These are phyloP conservation scores for Suillus subluteus DNA, from an alignment of 768 basidiomycete genomes.

Conservation along the genomic window DNA sequence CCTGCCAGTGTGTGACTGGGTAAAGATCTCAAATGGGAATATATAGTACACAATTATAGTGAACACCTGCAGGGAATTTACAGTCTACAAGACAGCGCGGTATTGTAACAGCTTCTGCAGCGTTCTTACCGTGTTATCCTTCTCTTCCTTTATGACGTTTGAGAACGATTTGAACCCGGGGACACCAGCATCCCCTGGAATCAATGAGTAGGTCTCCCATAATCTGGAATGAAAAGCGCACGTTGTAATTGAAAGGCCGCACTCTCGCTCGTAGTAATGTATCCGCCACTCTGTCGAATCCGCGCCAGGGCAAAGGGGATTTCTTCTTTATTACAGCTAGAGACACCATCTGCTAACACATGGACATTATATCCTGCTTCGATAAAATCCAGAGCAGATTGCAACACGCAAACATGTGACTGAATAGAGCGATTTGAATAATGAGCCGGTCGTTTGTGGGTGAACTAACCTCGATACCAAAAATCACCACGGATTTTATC, in stretches of 20 bases:
- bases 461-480: constrained; percentile 82
- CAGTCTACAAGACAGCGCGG: constrained; percentile 16
- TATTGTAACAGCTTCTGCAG: constrained; percentile 36
- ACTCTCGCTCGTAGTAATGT: constrained; percentile 82
- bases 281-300: constrained; percentile 73
- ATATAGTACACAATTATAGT: neutral
- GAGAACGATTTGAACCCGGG: constrained; percentile 76
- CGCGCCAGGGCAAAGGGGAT: constrained; percentile 72
- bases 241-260: constrained; percentile 77
- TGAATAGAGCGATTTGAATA: constrained; percentile 32
- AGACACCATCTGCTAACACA: constrained; percentile 84
- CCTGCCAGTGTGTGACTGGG: neutral
- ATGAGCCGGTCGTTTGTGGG: neutral
- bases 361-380: constrained; percentile 54
- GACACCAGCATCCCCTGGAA: constrained; percentile 58
- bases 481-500: constrained; percentile 67
- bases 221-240: constrained; percentile 28
- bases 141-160: constrained; percentile 76
- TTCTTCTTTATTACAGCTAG: constrained; percentile 80
- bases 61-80: neutral
- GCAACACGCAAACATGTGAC: constrained; percentile 90
- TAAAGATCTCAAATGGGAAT: neutral
- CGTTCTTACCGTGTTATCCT: constrained; percentile 54
- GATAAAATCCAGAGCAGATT: constrained; percentile 76
- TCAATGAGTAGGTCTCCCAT: constrained; percentile 19